Base-by-base conservation (phyloP, 768 basidiomycete genomes). In the Leucocoprinus leucothites region DNA sequence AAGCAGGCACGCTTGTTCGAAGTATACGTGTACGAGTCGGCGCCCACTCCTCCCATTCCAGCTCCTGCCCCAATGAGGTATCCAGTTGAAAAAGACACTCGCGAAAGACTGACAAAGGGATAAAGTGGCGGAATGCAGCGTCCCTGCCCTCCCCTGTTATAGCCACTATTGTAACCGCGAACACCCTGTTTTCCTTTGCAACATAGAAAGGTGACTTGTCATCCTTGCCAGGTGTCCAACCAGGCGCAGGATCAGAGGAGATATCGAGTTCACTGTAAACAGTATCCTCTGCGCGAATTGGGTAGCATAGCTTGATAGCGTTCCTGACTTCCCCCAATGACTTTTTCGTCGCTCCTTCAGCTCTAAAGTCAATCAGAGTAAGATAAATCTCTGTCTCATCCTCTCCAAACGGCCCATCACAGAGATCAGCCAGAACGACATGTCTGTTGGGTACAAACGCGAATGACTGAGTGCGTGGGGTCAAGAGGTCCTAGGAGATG, bases 21-120 rank as follows among this genome's bases (percentile, higher is more conserved):
- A 79, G 60, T 60, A 84, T 63, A 24, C 82, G 77, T 8, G 78
- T 77, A 2, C 72, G 74, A 8, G 36, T 50, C 7, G 78, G 76
- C 13, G 81, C 84, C 84, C 84, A 86, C 22, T 70, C 68, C 1
- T 69, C 58, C 83, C 83, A 86, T 31, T 63, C 56, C 19, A 38
- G 60, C n/a, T 64, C 56, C 60, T 57, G 40, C n/a, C n/a, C n/a
- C 11, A 59, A 41, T 16, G n/a, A n/a, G n/a, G 53, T 14, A 34
- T 51, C 21, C 35, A 42, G 36, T 57, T 47, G 56, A 57, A 53
- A 28, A 63, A 51, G 52, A 36, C 44, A 51, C 18, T 67, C 48
- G 38, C 76, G 63, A 58, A 77, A 53, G 18, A 76, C 73, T 57
- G 57, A 78, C 57, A 21, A 71, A 36, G 79, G 71, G 19, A 80